phyloP scores from a whole-genome alignment of 2,329 filamentous ascomycete genomes.

The Macroventuria anomochaeta region DNA sequence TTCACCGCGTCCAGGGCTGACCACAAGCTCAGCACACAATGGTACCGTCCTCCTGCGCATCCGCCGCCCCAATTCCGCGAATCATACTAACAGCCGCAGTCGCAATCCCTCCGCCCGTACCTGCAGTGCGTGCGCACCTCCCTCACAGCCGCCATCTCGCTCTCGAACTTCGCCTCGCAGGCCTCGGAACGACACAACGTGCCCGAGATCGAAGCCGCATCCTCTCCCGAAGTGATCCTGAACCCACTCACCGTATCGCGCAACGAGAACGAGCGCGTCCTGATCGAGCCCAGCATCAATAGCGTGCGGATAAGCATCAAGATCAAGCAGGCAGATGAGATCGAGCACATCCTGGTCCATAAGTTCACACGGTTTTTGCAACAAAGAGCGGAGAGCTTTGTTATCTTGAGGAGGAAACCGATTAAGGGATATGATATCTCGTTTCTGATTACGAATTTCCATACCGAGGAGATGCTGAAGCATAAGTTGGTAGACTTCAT shows the following conservation, averaged over 20 bases:
- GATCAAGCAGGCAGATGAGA: constrained; percentile 99
- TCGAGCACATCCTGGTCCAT: constrained; percentile 96
- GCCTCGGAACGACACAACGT: constrained; percentile 97
- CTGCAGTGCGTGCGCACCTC: constrained; percentile 95
- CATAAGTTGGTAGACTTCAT: constrained; percentile 99
- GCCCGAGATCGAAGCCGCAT: constrained; percentile 92
- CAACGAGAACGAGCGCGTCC: constrained; percentile 95
- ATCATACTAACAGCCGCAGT: constrained; percentile 60
- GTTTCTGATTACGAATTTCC: constrained; percentile 98
- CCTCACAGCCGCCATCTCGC: constrained; percentile 88
- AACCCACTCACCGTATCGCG: constrained; percentile 89
- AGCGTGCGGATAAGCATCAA: constrained; percentile 96
- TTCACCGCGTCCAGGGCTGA: constrained; percentile 26
- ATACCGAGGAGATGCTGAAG: constrained; percentile 98
- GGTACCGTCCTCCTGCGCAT: constrained; percentile 27
- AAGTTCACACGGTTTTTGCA: constrained; percentile 98
- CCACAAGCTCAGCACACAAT: constrained; percentile 33
- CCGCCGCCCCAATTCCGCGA: neutral
- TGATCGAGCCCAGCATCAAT: constrained; percentile 97
- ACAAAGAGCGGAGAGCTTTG: constrained; percentile 95
- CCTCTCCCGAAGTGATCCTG: constrained; percentile 90
- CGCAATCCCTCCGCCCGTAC: constrained; percentile 95
- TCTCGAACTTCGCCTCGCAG: constrained; percentile 97
- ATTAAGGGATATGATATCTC: constrained; percentile 99
- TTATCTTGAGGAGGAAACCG: constrained; percentile 92